Conservation (phyloP, 2,329 filamentous ascomycete genomes). For the Alternaria solani region DNA sequence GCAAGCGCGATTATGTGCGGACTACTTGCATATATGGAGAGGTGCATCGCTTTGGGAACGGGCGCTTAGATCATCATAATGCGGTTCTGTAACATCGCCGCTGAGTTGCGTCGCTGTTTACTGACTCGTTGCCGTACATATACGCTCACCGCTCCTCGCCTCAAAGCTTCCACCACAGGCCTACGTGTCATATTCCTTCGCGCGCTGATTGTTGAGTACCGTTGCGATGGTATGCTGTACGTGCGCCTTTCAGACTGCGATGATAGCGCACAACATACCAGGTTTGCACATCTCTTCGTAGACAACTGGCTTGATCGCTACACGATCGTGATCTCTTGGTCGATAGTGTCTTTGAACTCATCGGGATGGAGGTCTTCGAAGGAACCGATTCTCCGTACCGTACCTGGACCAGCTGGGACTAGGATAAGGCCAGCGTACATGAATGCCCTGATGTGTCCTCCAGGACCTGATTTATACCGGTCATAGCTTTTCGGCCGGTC, state of each 20-base stretch:
- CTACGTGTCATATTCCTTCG: not conserved
- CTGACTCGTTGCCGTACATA: not conserved
- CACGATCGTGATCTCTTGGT: not conserved
- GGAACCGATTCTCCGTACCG: not conserved
- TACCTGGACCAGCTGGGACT: no score
- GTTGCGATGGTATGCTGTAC: not conserved
- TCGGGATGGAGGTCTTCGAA: fast-evolving
- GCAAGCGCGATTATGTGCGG: not conserved
- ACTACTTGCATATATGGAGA: not conserved
- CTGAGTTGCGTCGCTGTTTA: not conserved
- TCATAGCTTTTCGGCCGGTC: no score
- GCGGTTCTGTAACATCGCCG: not conserved
- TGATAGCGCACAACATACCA: no score
- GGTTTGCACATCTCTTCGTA: not conserved
- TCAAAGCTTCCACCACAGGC: fast-evolving
- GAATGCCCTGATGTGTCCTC: no score
- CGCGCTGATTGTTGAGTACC: not conserved
- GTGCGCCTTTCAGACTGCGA: no score
- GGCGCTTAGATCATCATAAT: not conserved
- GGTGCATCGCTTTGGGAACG: not conserved
- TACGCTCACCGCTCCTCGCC: not conserved
- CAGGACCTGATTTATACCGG: no score
- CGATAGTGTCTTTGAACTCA: not conserved
- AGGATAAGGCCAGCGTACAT: no score
- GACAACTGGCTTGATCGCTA: not conserved